These are phyloP conservation scores for Candida sphagnicola DNA, from an alignment of 805 yeast species.

Conservation along the genomic window DNA sequence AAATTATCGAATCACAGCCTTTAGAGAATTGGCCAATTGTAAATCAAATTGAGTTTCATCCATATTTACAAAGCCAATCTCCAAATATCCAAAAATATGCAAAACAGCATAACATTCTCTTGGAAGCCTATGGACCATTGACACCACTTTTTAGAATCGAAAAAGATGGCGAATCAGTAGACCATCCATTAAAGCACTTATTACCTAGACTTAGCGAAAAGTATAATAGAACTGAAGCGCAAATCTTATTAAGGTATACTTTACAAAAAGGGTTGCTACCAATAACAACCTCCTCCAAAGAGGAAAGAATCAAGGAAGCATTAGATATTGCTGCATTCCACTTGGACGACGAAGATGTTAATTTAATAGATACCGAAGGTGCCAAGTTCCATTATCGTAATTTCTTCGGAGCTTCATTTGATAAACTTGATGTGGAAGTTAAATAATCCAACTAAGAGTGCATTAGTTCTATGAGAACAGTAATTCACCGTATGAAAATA, in stretches of 20 bases:
- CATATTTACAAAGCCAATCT: conserved; percentile 64
- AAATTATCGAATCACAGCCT: conserved; percentile 32
- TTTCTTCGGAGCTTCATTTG: conserved; percentile 11
- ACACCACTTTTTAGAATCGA: conserved; percentile 55
- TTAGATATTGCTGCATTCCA: conserved; percentile 36
- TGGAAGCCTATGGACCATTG: conserved; percentile 72
- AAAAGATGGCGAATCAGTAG: conserved; percentile 34
- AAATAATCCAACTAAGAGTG: background rate
- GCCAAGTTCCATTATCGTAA: conserved; percentile 21
- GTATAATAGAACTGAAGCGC: conserved; percentile 33
- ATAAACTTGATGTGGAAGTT: background rate
- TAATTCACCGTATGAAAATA: too few relatives aligned
- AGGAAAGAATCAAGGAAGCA: conserved; percentile 33
- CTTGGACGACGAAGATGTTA: conserved; percentile 46
- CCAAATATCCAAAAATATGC: conserved; percentile 54
- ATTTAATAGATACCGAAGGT: conserved; percentile 25
- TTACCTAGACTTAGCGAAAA: conserved; percentile 33
- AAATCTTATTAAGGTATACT: conserved; percentile 44
- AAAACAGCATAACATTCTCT: conserved; percentile 44
- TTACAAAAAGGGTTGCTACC: conserved; percentile 41
- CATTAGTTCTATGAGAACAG: background rate
- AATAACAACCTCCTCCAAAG: conserved; percentile 44
- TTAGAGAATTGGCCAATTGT: conserved; percentile 47
- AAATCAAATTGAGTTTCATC: conserved; percentile 70
- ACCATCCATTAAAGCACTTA: conserved; percentile 27